These are phyloP conservation scores for Metarhizium robertsii DNA, from an alignment of 2,329 filamentous ascomycete genomes.

Conservation along the genomic window DNA sequence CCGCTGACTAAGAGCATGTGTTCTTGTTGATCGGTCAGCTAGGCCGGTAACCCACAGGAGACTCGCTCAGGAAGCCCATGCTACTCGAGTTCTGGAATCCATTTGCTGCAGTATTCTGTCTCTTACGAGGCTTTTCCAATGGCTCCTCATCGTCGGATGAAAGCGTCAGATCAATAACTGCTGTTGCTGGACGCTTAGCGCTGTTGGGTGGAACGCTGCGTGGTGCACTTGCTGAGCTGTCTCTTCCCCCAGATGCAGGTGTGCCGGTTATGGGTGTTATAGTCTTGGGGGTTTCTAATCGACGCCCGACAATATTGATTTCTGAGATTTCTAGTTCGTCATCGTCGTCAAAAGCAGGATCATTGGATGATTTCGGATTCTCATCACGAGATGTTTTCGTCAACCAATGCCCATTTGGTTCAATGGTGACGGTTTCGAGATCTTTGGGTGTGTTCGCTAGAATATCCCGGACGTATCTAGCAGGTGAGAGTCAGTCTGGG, in stretches of 20 bases:
- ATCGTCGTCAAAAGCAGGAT: conserved; percentile 28
- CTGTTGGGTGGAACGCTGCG: conserved; percentile 26
- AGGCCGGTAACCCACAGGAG: conserved; percentile 12
- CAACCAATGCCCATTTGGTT: conserved; percentile 75
- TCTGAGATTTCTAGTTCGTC: conserved; percentile 42
- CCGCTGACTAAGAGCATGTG: not conserved
- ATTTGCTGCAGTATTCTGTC: conserved; percentile 26
- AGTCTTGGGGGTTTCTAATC: conserved; percentile 27
- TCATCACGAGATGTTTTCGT: conserved; percentile 26
- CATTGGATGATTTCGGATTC: conserved; percentile 16
- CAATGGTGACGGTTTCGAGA: conserved; percentile 79
- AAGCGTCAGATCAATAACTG: conserved; percentile 51
- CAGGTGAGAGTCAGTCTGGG: not conserved
- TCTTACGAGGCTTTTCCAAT: conserved; percentile 36
- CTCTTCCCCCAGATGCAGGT: conserved; percentile 26
- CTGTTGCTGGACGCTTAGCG: conserved; percentile 38
- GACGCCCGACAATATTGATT: conserved; percentile 25
- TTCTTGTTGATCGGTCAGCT: not conserved
- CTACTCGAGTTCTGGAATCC: conserved; percentile 11
- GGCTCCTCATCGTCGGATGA: conserved; percentile 45
- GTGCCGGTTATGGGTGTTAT: conserved; percentile 26
- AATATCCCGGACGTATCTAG: conserved; percentile 80
- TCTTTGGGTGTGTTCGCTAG: conserved; percentile 60
- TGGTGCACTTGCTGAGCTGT: conserved; percentile 25
- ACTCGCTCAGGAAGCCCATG: conserved; percentile 14